A percentile compares a stretch with the other conserved stretches of the same genome.
phyloP scores from a whole-genome alignment of 495 filamentous ascomycete genomes.

The Xylaria longipes region DNA sequence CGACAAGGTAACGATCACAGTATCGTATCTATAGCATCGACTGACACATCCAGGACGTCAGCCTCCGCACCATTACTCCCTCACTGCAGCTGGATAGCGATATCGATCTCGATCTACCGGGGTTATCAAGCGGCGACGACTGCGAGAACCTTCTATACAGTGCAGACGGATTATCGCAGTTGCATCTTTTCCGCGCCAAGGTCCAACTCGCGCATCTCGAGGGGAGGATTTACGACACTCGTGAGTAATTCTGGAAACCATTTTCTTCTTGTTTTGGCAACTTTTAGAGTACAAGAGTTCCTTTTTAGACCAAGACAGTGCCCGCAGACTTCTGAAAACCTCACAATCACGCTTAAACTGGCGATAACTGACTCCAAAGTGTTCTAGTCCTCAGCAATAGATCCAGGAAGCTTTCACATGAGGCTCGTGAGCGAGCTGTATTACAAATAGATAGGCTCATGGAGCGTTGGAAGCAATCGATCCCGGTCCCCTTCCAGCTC shows the following conservation, averaged over 20 bases:
- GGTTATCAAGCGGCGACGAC: slow-evolving; percentile 20
- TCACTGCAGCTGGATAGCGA: slow-evolving; percentile 40
- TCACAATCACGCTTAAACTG: too few species aligned
- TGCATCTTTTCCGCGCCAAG: slow-evolving; percentile 37
- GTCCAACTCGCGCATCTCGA: slow-evolving; percentile 40
- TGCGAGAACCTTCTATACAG: slow-evolving; percentile 34
- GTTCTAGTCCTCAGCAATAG: slow-evolving; percentile 42
- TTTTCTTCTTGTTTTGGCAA: too few species aligned
- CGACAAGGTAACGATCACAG: slow-evolving; percentile 32
- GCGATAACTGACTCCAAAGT: too few species aligned
- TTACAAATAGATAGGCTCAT: slow-evolving; percentile 30
- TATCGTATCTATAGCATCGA: not conserved
- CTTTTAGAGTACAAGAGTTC: too few species aligned
- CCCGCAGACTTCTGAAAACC: too few species aligned
- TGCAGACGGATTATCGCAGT: slow-evolving; percentile 32
- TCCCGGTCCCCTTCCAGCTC: slow-evolving; percentile 34
- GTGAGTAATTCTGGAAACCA: too few species aligned
- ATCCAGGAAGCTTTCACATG: slow-evolving; percentile 31
- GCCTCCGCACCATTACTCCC: slow-evolving; percentile 36
- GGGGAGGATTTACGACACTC: slow-evolving; percentile 38
- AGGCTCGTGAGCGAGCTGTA: slow-evolving; percentile 31
- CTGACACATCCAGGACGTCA: slow-evolving; percentile 31
- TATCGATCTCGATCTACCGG: slow-evolving; percentile 40
- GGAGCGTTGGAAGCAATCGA: slow-evolving; percentile 35
- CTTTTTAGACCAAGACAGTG: too few species aligned